phyloP scores from a whole-genome alignment of 306 rosid species.

The Hippophae tibetana region DNA sequence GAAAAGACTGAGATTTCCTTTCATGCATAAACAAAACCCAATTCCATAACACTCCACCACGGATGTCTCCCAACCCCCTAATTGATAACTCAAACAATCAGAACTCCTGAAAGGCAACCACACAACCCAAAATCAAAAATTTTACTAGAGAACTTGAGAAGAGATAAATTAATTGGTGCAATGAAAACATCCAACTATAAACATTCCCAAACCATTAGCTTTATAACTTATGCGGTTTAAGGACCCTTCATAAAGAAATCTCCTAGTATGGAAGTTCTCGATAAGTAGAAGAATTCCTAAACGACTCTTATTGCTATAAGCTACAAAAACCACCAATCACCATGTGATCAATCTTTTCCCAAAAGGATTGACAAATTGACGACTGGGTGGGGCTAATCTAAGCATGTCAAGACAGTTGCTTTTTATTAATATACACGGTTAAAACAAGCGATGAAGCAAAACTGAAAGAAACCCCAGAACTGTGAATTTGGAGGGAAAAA shows the following conservation, averaged over 20 bases:
- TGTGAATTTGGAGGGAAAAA: slow-evolving; percentile 24
- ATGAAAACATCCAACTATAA: slow-evolving; percentile 13
- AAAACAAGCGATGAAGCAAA: slow-evolving; percentile 33
- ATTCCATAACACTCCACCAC: slow-evolving; percentile 22
- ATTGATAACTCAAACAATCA: slow-evolving; percentile 30
- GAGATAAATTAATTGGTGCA: slow-evolving; percentile 5
- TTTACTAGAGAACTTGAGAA: slow-evolving; percentile 14
- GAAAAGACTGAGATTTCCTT: slow-evolving; percentile 27
- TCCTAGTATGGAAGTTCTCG: slow-evolving; percentile 15
- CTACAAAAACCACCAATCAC: slow-evolving; percentile 60
- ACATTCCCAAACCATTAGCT: slow-evolving; percentile 29
- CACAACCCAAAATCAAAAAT: slow-evolving; percentile 22
- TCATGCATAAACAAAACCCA: slow-evolving; percentile 26
- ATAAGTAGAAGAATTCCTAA: slow-evolving; percentile 21
- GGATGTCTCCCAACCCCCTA: slow-evolving; percentile 28
- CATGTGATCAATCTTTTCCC: slow-evolving; percentile 52
- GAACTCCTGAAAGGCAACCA: slow-evolving; percentile 24
- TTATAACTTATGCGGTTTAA: slow-evolving; percentile 32
- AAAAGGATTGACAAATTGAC: slow-evolving; percentile 24
- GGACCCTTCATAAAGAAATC: slow-evolving; percentile 19
- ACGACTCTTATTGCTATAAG: slow-evolving; percentile 30
- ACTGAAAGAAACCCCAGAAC: slow-evolving; percentile 23
- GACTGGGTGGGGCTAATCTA: slow-evolving; percentile 20
- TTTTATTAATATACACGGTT: slow-evolving; percentile 18
- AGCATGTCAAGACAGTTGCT: slow-evolving; percentile 13